Evolutionary conservation across 2,329 filamentous ascomycete species (phyloP).

Genomic region (Thielaviopsis euricoi): DNA sequence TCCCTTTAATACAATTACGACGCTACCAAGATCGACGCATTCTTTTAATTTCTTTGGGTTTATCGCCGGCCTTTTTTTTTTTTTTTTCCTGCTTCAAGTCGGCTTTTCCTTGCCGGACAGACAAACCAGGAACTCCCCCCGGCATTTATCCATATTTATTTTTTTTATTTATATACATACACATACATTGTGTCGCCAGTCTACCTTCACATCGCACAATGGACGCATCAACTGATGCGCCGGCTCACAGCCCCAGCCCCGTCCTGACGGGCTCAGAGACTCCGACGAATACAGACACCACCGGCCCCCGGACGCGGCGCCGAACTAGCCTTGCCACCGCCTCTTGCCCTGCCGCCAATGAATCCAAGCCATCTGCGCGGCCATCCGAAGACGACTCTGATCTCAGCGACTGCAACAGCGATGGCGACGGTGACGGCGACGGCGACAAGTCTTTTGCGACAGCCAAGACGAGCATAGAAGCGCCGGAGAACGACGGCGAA

Average conservation of each 20-base stretch:
- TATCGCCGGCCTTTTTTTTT: too few relatives aligned
- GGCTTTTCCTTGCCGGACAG: too few relatives aligned
- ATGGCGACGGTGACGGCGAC: not conserved
- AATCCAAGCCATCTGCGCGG: not conserved
- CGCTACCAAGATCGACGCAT: too few relatives aligned
- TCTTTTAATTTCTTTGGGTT: too few relatives aligned
- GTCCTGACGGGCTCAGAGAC: too few relatives aligned
- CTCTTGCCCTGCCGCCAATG: not conserved
- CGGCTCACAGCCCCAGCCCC: not conserved
- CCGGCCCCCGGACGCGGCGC: too few relatives aligned
- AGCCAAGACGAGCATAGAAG: too few relatives aligned
- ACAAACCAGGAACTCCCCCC: not conserved
- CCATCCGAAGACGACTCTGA: slow-evolving; percentile 34
- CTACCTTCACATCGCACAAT: slow-evolving; percentile 4
- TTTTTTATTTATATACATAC: not conserved
- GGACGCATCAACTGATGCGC: not conserved
- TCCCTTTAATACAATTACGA: too few relatives aligned
- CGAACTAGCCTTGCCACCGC: too few relatives aligned
- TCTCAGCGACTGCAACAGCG: slow-evolving; percentile 44
- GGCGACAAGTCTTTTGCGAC: not conserved
- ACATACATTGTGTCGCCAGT: not conserved
- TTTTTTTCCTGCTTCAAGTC: not conserved
- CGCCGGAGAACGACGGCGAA: too few relatives aligned
- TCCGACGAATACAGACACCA: too few relatives aligned
- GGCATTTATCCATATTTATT: not conserved